phyloP scores from a whole-genome alignment of 2,329 filamentous ascomycete genomes.

The Parascedosporium putredinis region DNA sequence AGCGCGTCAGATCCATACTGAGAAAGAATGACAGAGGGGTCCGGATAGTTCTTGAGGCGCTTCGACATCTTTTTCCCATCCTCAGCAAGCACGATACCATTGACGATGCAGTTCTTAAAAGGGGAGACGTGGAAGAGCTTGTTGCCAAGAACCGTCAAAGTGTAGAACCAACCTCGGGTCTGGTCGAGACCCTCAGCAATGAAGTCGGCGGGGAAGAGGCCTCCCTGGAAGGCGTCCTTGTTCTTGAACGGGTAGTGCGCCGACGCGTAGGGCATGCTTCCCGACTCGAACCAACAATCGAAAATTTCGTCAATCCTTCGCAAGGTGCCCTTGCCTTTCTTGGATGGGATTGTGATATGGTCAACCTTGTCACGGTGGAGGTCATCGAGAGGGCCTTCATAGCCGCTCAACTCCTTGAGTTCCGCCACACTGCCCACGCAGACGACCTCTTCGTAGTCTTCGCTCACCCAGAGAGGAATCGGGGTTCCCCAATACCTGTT shows the following conservation, averaged over 20 bases:
- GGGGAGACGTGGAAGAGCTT: constrained; percentile 17
- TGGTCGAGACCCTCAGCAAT: constrained; percentile 19
- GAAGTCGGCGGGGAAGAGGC: constrained; percentile 18
- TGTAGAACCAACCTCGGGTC: constrained; percentile 20
- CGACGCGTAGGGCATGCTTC: constrained; percentile 18
- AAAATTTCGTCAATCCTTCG: constrained; percentile 18
- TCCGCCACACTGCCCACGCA: constrained; percentile 16
- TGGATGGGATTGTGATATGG: constrained; percentile 16
- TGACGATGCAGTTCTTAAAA: constrained; percentile 19
- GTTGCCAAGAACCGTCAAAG: constrained; percentile 17
- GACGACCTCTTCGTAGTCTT: constrained; percentile 17
- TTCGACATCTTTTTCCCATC: constrained; percentile 21
- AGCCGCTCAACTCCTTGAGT: constrained; percentile 16
- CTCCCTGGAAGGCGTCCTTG: constrained; percentile 13
- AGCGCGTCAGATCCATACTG: constrained; percentile 18
- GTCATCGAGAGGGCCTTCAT: constrained; percentile 13
- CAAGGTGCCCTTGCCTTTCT: constrained; percentile 16
- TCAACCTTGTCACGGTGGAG: constrained; percentile 18
- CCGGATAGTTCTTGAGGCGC: constrained; percentile 19
- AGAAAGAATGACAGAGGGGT: constrained; percentile 14
- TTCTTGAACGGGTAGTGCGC: constrained; percentile 18
- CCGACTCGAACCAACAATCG: constrained; percentile 19
- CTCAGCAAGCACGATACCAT: constrained; percentile 18
- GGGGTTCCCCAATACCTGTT: constrained; percentile 19
- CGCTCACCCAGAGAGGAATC: constrained; percentile 18